Conservation (phyloP, 2,329 filamentous ascomycete genomes). For the Aureobasidium mangrovei region DNA sequence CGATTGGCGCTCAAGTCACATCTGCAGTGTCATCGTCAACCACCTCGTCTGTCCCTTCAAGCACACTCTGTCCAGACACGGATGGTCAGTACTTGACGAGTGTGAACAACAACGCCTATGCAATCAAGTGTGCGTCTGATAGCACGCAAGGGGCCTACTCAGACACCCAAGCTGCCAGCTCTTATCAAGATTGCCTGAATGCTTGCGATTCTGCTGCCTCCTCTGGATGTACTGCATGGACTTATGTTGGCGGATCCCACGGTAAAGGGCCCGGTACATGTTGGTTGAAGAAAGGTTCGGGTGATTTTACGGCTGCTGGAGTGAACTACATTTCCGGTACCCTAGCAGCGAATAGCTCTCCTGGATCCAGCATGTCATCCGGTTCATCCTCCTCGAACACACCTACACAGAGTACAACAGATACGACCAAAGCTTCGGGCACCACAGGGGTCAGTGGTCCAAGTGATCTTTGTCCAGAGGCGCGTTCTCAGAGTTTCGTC, state of each 20-base stretch:
- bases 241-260: constrained; percentile 13
- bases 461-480: constrained; percentile 3
- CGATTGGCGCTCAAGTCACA: not conserved
- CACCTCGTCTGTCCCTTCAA: constrained; percentile 7
- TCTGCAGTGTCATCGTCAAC: not conserved
- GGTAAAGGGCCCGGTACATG: constrained; percentile 10
- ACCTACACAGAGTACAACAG: not conserved
- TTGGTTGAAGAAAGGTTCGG: constrained; percentile 4
- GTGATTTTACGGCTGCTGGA: not conserved
- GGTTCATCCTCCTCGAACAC: constrained; percentile 7
- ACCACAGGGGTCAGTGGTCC: no score
- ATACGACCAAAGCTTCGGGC: no score
- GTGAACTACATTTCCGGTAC: constrained; percentile 12
- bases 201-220: constrained; percentile 5
- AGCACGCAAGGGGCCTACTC: constrained; percentile 5
- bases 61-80: constrained; percentile 13
- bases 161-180: not conserved
- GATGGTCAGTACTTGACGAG: constrained; percentile 10
- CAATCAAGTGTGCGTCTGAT: constrained; percentile 11
- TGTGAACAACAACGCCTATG: constrained; percentile 3
- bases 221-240: constrained; percentile 10
- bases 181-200: constrained; percentile 13
- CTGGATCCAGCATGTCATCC: not conserved
- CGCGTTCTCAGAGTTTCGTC: constrained; percentile 11
- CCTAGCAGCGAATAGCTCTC: not conserved